Base-by-base conservation (phyloP, 176 grass and related monocot species). In the Rhynchospora tenuis region DNA sequence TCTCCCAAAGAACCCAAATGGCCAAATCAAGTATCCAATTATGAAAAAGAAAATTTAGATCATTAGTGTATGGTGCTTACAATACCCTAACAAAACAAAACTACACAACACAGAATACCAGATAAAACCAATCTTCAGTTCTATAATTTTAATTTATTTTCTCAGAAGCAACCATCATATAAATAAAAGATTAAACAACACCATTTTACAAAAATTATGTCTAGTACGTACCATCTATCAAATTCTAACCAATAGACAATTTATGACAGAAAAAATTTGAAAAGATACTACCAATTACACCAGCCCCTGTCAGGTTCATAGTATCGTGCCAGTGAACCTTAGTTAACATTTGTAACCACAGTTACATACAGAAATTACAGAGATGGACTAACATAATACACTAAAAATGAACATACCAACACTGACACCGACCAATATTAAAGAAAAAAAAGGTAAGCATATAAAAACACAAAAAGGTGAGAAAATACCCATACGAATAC, bases 281-380 rank as follows among this genome's bases (percentile, higher is more conserved):
- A 75, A 52, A 54, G 23, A 75, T 14, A 27, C 72, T 75, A 75
- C 72, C 72, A 75, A 75, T 75, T 52, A 22, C n/a, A 75, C 47
- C 72, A 26, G 22, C 71, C 71, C 47, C 47, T 75, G 47, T 52
- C 23, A 55, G 44, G 72, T 75, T 75, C 14, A 75, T 7, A 75
- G 72, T 75, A 75, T 75, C 14, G 23, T 46, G 72, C 47, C 15
- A 70, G 44, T 45, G 16, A 67, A 28, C 47, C 72, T 47, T 75
- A 75, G 72, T 54, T 75, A 54, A 75, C 23, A 75, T 55, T 27
- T 27, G 23, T 75, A 75, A 75, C 7, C 47, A 75, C 12, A 29
- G 72, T 54, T 75, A 75, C 72, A 82, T 82, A 66, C 62, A 82
- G 54, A 51, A 64, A 82, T 82, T 82, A 82, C 79, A 82, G 33